Evolutionary conservation across 2,329 filamentous ascomycete species (phyloP).

Genomic region (Claviceps lovelessii): DNA sequence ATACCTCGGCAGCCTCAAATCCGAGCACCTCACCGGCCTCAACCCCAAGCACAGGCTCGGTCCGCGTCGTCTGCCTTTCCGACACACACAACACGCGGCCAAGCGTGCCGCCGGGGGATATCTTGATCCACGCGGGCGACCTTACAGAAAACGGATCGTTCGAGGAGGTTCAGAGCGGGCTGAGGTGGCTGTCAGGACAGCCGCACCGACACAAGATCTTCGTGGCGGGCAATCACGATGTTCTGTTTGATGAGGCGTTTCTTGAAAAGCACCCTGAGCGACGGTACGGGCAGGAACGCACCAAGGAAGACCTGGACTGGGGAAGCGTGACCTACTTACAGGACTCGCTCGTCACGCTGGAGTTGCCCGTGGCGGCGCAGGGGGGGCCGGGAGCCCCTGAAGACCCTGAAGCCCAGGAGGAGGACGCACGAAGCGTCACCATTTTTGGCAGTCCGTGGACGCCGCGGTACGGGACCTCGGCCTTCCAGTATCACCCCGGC

Average conservation of each 20-base stretch:
- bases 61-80: slow-evolving; percentile 27
- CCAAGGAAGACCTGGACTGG: slow-evolving; percentile 9
- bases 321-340: slow-evolving; percentile 11
- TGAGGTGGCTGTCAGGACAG: slow-evolving; percentile 25
- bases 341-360: slow-evolving; percentile 5
- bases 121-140: slow-evolving; percentile 34
- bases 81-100: slow-evolving; percentile 29
- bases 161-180: slow-evolving; percentile 21
- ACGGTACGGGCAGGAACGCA: slow-evolving; percentile 7
- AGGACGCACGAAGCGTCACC: slow-evolving; percentile 1
- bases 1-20: background rate
- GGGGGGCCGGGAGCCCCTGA: background rate
- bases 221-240: slow-evolving; percentile 33
- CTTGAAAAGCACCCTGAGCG: slow-evolving; percentile 3
- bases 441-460: slow-evolving; percentile 14
- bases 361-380: background rate
- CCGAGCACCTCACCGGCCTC: background rate
- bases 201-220: slow-evolving; percentile 29
- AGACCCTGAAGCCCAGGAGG: background rate
- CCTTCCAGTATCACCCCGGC: slow-evolving; percentile 13
- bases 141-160: slow-evolving; percentile 29
- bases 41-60: background rate
- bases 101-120: slow-evolving; percentile 26
- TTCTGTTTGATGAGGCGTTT: slow-evolving; percentile 15
- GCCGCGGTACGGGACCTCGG: slow-evolving; percentile 10